Evolutionary conservation across 176 grass and related monocot species (phyloP), one percentile per base, ranked within the genome.

Genomic region (Aegilops tauschii): DNA sequence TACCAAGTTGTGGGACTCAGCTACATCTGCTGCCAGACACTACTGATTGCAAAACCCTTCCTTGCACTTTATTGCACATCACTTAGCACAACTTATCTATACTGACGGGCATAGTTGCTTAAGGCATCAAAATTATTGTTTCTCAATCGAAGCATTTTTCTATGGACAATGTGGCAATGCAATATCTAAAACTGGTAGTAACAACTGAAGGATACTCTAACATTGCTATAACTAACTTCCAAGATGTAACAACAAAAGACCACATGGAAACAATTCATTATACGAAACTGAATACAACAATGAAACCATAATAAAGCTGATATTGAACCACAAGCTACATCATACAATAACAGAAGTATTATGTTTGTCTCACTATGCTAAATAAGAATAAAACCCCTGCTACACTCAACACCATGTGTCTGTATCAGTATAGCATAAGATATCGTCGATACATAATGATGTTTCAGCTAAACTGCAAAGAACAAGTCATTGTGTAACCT

Each of bases 341-440:
- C 34, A 30, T 61, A 62, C 8, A 10, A 20, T 40, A 62, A 7
- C 8, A 35, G 10, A 65, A 32, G 17, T 73, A 35, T 21, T 50
- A 29, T 73, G 66, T 50, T 45, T 37, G 16, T 32, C 16, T 30
- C 34, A 34, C 12, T 27, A 67, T 32, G 23, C n/a, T 47, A 36
- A 61, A 75, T 63, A 73, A 75, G 14, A 17, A 75, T 11, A 40
- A 40, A 37, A 83, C 2, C 2, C n/a, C 12, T 8, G 32, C 35
- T 83, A 59, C 14, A 9, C 35, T 37, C 21, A 28, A 7, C 40
- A 18, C 17, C 40, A 80, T 81, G 29, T 69, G 67, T 66, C 62
- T 81, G 31, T 67, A 40, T 39, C 11, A 71, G 45, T 78, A 69
- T 31, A 78, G 11, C 18, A 83, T 76, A 80, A 30, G 78, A 21